A percentile compares a stretch with the other conserved stretches of the same genome.
These are phyloP conservation scores for Kwoniella newhampshirensis DNA, from an alignment of 768 basidiomycete species.

Conservation along the genomic window DNA sequence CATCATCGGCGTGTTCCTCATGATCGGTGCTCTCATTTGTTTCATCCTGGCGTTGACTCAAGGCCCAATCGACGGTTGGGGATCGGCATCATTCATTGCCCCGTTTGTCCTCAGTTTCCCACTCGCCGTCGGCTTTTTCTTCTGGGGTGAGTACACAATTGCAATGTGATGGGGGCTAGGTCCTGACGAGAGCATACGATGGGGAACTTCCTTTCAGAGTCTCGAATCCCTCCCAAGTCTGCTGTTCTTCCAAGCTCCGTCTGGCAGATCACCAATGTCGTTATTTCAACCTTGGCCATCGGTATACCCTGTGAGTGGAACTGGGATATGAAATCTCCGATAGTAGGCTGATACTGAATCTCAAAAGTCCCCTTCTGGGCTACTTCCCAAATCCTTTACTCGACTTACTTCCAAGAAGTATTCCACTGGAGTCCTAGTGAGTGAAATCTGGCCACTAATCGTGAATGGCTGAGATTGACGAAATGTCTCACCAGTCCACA, in stretches of 20 bases:
- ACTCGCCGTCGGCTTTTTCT: conserved; percentile 58
- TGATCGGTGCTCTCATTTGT: conserved; percentile 45
- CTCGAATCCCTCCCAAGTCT: conserved; percentile 53
- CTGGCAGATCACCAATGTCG: conserved; percentile 46
- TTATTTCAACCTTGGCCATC: conserved; percentile 26
- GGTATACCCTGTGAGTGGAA: conserved; percentile 9
- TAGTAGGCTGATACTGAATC: background rate
- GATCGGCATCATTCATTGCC: conserved; percentile 56
- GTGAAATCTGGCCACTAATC: background rate
- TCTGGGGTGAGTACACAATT: conserved; percentile 53
- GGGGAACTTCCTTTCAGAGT: conserved; percentile 49
- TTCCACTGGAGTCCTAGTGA: conserved; percentile 31
- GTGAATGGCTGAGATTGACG: no score
- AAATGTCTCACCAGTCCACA: conserved; percentile 24
- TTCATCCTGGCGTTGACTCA: conserved; percentile 51
- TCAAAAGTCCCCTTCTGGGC: conserved; percentile 45
- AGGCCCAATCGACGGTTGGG: conserved; percentile 61
- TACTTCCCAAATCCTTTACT: conserved; percentile 43
- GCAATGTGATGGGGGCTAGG: background rate
- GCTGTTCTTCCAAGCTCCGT: conserved; percentile 53
- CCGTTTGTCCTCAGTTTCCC: conserved; percentile 59
- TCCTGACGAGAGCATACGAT: no score
- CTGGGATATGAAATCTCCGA: background rate
- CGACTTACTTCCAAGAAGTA: conserved; percentile 38
- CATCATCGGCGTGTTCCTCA: conserved; percentile 44